A percentile compares a stretch with the other conserved stretches of the same genome.
These are phyloP conservation scores for Didymella keratinophila DNA, from an alignment of 2,329 filamentous ascomycete species.

Conservation along the genomic window DNA sequence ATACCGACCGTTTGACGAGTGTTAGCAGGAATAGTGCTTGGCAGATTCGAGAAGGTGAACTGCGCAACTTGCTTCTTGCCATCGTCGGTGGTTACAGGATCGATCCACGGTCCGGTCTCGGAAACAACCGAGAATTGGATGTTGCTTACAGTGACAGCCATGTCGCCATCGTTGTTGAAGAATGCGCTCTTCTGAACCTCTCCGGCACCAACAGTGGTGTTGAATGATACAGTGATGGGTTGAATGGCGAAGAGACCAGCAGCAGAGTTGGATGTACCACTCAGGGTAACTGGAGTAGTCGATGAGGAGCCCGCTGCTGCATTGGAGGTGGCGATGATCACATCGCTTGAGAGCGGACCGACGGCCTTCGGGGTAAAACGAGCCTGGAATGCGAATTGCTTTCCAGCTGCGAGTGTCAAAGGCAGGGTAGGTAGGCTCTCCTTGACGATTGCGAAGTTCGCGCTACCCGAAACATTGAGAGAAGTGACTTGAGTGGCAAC, in stretches of 20 bases:
- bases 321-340: conserved; percentile 61
- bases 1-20: conserved; percentile 53
- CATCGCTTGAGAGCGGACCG: conserved; percentile 58
- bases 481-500: conserved; percentile 55
- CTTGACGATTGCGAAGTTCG: conserved; percentile 50
- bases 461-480: conserved; percentile 49
- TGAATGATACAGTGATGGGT: conserved; percentile 60
- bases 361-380: conserved; percentile 58
- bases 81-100: conserved; percentile 46
- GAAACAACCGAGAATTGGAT: conserved; percentile 57
- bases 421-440: conserved; percentile 32
- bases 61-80: conserved; percentile 53
- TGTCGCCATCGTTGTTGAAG: conserved; percentile 61
- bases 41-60: conserved; percentile 60
- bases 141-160: conserved; percentile 54
- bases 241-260: conserved; percentile 57
- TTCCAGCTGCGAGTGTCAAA: conserved; percentile 47
- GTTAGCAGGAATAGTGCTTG: conserved; percentile 54
- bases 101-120: conserved; percentile 57
- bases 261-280: conserved; percentile 59
- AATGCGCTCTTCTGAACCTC: conserved; percentile 54
- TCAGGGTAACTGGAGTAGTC: conserved; percentile 57
- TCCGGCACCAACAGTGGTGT: conserved; percentile 55
- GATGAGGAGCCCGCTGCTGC: conserved; percentile 56
- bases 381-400: conserved; percentile 55